These are phyloP conservation scores for Fragaria nilgerrensis DNA, from an alignment of 306 rosid species.

Conservation along the genomic window DNA sequence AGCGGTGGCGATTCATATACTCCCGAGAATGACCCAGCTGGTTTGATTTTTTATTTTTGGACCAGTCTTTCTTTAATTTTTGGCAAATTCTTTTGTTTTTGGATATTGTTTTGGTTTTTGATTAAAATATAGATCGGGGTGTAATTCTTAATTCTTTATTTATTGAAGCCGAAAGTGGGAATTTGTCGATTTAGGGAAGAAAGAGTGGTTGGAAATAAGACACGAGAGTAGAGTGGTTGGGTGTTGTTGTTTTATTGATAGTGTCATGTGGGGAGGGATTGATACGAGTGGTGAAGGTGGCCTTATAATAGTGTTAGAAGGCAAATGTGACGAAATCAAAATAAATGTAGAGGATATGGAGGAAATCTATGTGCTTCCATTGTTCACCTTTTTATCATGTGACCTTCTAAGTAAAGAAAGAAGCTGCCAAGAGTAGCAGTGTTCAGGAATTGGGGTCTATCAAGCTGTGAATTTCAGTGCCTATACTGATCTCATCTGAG, in stretches of 20 bases:
- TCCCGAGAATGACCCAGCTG: slow-evolving; percentile 51
- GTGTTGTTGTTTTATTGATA: background rate
- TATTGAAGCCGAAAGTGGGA: background rate
- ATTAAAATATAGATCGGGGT: background rate
- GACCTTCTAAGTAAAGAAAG: too few relatives aligned
- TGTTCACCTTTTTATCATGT: background rate
- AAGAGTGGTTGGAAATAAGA: background rate
- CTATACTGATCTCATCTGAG: too few relatives aligned
- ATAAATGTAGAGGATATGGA: too few relatives aligned
- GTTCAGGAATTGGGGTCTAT: too few relatives aligned
- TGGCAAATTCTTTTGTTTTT: too few relatives aligned
- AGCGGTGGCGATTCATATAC: slow-evolving; percentile 57
- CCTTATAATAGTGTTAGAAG: background rate
- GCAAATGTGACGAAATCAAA: background rate
- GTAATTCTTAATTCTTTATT: background rate
- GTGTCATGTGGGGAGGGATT: background rate
- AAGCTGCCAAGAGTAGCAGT: too few relatives aligned
- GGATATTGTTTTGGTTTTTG: background rate
- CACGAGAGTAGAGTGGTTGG: background rate
- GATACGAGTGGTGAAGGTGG: background rate
- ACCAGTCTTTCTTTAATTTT: too few relatives aligned
- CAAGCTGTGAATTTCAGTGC: too few relatives aligned
- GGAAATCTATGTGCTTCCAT: background rate
- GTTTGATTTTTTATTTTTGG: background rate
- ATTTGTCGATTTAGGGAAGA: slow-evolving; percentile 5